Conservation (phyloP, 306 rosid species). For the Lotus japonicus region DNA sequence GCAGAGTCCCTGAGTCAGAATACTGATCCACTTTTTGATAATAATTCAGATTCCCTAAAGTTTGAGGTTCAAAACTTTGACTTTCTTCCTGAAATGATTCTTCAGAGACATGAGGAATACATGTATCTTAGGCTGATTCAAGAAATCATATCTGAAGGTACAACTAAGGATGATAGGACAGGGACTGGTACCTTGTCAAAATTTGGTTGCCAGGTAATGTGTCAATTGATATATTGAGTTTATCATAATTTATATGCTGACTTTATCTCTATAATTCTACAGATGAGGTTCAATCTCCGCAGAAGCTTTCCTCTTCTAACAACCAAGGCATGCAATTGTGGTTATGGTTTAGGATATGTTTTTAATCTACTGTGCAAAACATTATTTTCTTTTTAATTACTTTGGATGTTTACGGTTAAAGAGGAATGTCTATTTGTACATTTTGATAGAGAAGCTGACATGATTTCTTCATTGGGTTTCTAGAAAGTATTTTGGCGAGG, state of each 20-base stretch:
- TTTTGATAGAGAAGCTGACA: constrained; percentile 29
- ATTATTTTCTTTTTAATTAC: neutral
- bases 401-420: constrained; percentile 6
- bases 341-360: constrained; percentile 11
- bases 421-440: constrained; percentile 14
- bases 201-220: constrained; percentile 89
- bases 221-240: constrained; percentile 11
- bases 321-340: constrained; percentile 61
- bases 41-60: constrained; percentile 31
- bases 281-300: constrained; percentile 93
- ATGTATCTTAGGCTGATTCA: constrained; percentile 67
- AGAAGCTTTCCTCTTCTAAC: constrained; percentile 84
- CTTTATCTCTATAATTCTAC: constrained; percentile 20
- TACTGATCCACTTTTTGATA: constrained; percentile 28
- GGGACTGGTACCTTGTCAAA: constrained; percentile 91
- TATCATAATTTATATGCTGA: constrained; percentile 22
- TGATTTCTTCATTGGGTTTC: constrained; percentile 31
- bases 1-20: constrained; percentile 35
- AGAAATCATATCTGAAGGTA: constrained; percentile 77
- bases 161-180: constrained; percentile 77
- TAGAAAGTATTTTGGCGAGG: constrained; percentile 99
- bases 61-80: constrained; percentile 64
- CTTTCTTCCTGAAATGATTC: constrained; percentile 75
- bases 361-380: neutral
- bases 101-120: constrained; percentile 78